Percentiles rank a stretch among this genome's conserved stretches.
These are phyloP conservation scores for Leccinum fallax DNA, from an alignment of 1,284 basidiomycete genomes.

Conservation along the genomic window DNA sequence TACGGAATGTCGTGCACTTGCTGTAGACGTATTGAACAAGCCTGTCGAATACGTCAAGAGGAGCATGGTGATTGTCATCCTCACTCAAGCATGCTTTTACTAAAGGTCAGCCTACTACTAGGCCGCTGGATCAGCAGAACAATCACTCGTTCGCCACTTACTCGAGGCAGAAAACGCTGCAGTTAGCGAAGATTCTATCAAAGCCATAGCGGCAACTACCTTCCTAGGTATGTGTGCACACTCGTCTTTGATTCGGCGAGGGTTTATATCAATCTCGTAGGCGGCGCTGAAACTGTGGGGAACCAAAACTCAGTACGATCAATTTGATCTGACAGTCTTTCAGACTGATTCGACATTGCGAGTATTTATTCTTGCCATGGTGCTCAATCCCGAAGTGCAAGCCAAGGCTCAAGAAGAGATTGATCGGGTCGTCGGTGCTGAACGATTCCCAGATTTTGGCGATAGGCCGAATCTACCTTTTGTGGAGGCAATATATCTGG, in stretches of 20 bases:
- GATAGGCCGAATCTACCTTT: constrained; percentile 32
- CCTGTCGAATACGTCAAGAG: constrained; percentile 36
- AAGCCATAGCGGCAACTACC: constrained; percentile 26
- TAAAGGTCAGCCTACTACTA: neutral
- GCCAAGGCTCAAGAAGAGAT: constrained; percentile 32
- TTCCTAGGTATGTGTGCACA: constrained; percentile 26
- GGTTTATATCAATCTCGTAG: constrained; percentile 15
- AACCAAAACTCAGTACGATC: neutral
- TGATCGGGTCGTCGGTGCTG: constrained; percentile 27
- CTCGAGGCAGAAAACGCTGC: constrained; percentile 7
- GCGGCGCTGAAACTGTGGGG: constrained; percentile 32
- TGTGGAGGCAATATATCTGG: constrained; percentile 29
- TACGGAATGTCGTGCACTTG: constrained; percentile 27
- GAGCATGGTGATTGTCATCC: constrained; percentile 30
- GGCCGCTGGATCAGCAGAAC: constrained; percentile 23
- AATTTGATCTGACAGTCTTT: neutral
- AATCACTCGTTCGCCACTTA: constrained; percentile 25
- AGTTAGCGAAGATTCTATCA: constrained; percentile 17
- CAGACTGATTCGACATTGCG: constrained; percentile 20
- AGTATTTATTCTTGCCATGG: constrained; percentile 33
- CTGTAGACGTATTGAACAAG: constrained; percentile 28
- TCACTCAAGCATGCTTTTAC: neutral
- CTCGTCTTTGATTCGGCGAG: neutral
- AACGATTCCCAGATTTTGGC: constrained; percentile 29
- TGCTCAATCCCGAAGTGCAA: constrained; percentile 32